Evolutionary conservation across 495 filamentous ascomycete genomes (phyloP), one percentile per base, ranked within the genome.

Genomic region (Astrothelium macrocarpum): DNA sequence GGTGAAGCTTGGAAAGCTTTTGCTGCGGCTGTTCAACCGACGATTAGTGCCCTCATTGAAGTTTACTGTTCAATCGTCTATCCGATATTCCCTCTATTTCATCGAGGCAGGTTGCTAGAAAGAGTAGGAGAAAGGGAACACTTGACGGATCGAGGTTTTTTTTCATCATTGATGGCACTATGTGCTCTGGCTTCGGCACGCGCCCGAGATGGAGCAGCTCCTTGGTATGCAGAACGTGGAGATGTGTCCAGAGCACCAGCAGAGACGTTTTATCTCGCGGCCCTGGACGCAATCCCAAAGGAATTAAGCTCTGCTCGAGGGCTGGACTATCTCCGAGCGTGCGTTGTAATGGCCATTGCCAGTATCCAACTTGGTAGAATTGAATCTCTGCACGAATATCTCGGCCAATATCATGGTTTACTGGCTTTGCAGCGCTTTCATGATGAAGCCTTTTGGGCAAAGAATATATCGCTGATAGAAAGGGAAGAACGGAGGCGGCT

Each of bases 361-460:
- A 75, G 73, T 56, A 77, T 82, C 28, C 80, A 82, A 67, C 72
- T 78, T 60, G 77, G 77, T 36, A 71, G 76, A 42, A 76, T 80
- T 32, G 70, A 74, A 31, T 72, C 73, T 5, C 76, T 81, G 77
- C 80, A 82, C 61, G 71, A 80, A 61, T 78, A 77, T 63, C 68
- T 81, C 18, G 78, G 77, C 61, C 68, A 74, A 46, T 82, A 81
- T 60, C 76, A 78, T 62, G 78, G 73, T 36, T 63, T 81, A 7
- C 71, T 75, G 1, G 74, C 74, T 1, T 75, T 79, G 71, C 73
- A 80, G 60, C 69, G 74, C 1, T 68, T 80, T 43, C 77, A 82
- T 65, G 79, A 82, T 64, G 80, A 82, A 61, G 71, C 71, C 61
- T 73, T 78, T 23, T 82, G 80, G 80, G 79, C 78, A 2, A 70